phyloP scores from a whole-genome alignment of 2,329 filamentous ascomycete genomes.

The Bipolaris gigantea region DNA sequence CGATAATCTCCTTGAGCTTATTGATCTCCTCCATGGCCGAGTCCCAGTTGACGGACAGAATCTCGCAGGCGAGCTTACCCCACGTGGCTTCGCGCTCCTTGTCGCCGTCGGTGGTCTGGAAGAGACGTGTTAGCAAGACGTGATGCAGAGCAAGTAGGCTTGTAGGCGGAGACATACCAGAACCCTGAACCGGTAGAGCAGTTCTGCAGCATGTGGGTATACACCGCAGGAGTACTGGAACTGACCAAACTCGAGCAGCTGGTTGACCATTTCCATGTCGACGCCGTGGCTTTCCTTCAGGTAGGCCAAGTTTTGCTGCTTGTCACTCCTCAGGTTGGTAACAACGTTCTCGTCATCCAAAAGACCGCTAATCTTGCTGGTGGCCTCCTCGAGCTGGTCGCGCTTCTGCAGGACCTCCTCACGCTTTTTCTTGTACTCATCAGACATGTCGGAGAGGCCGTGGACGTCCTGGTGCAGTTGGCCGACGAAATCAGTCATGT shows the following conservation, averaged over 20 bases:
- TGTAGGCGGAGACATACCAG: constrained; percentile 52
- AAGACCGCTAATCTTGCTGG: constrained; percentile 83
- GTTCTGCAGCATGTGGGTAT: constrained; percentile 85
- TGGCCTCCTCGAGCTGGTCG: constrained; percentile 83
- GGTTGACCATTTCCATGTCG: constrained; percentile 92
- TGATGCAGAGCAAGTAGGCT: not conserved
- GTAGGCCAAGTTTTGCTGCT: constrained; percentile 98
- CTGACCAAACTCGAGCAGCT: constrained; percentile 91
- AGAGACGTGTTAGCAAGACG: constrained; percentile 1
- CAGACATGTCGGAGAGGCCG: constrained; percentile 72
- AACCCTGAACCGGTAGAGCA: constrained; percentile 97
- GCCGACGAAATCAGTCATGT: constrained; percentile 98
- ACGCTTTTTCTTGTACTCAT: constrained; percentile 85
- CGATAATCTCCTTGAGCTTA: constrained; percentile 73
- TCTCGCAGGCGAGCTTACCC: constrained; percentile 97
- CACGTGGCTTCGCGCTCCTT: constrained; percentile 94
- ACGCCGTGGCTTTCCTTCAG: constrained; percentile 96
- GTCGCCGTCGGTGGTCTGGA: constrained; percentile 87
- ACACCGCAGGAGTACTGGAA: constrained; percentile 98
- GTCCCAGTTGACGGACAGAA: constrained; percentile 94
- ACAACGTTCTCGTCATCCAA: constrained; percentile 88
- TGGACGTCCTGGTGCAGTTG: constrained; percentile 89
- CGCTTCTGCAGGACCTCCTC: constrained; percentile 83
- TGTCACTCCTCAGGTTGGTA: constrained; percentile 88
- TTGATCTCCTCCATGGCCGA: constrained; percentile 69